Conservation (phyloP, 257 asterid genomes). For the Ilex aquifolium region DNA sequence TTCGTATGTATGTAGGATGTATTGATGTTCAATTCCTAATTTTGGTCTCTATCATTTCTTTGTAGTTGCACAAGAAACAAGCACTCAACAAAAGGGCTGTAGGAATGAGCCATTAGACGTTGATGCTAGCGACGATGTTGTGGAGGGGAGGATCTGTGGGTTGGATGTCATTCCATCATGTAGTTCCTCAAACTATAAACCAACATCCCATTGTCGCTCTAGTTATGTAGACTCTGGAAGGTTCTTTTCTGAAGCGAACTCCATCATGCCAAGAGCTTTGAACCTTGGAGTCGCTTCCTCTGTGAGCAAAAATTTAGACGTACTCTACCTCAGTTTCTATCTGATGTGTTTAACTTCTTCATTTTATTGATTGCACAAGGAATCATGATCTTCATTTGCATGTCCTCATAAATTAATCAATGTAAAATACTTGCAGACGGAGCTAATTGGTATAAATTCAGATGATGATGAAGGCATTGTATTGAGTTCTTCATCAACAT, state of each 20-base stretch:
- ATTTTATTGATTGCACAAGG: conserved; percentile 3
- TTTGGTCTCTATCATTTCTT: conserved; percentile 8
- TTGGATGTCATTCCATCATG: conserved; percentile 18
- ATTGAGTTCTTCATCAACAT: conserved; percentile 15
- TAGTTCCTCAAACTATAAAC: conserved; percentile 21
- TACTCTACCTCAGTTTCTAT: conserved; percentile 11
- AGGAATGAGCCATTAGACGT: conserved; percentile 21
- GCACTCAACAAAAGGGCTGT: conserved; percentile 12
- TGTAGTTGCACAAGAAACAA: conserved; percentile 41
- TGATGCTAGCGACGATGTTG: conserved; percentile 29
- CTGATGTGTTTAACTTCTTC: conserved; percentile 18
- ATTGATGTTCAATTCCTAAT: conserved; percentile 5
- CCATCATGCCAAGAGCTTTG: conserved; percentile 20
- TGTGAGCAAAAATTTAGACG: conserved; percentile 29
- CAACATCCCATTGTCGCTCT: conserved; percentile 5
- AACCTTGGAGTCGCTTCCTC: conserved; percentile 22
- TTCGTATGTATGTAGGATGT: not conserved
- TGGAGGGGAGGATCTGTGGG: conserved; percentile 15
- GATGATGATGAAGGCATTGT: conserved; percentile 43
- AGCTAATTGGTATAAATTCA: conserved; percentile 37
- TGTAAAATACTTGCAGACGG: conserved; percentile 36
- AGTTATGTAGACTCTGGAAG: conserved; percentile 18
- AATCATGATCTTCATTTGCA: too few species aligned
- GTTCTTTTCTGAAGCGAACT: conserved; percentile 20
- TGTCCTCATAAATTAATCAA: conserved; percentile 7